phyloP scores from a whole-genome alignment of 495 filamentous ascomycete species.

The Glutinoglossum americanum region DNA sequence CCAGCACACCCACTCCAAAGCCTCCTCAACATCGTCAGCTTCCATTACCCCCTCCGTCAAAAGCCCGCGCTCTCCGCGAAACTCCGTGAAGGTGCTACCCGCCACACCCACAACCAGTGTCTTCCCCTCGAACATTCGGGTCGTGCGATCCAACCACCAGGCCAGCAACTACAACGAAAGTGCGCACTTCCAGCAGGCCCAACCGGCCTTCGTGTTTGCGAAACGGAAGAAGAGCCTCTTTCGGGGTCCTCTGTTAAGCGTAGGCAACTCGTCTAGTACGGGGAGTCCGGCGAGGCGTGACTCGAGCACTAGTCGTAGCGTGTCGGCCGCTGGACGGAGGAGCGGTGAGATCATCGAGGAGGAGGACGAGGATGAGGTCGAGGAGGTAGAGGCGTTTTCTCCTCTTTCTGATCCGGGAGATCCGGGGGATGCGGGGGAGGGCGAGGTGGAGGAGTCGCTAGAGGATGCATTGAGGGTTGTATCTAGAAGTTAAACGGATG shows the following conservation, averaged over 20 bases:
- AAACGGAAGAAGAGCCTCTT: constrained; percentile 77
- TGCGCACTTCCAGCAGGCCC: constrained; percentile 25
- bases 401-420: constrained; percentile 4
- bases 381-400: constrained; percentile 9
- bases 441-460: background rate
- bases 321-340: background rate
- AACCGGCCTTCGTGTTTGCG: constrained; percentile 58
- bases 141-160: constrained; percentile 38
- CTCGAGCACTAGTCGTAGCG: constrained; percentile 3
- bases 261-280: constrained; percentile 25
- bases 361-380: constrained; percentile 8
- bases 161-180: constrained; percentile 31
- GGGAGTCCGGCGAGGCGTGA: constrained; percentile 5
- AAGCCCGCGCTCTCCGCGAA: constrained; percentile 51
- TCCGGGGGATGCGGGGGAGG: no score
- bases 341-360: constrained; percentile 8
- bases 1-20: constrained; percentile 83
- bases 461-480: background rate
- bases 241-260: constrained; percentile 59
- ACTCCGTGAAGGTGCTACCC: constrained; percentile 82
- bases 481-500: background rate
- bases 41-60: constrained; percentile 29
- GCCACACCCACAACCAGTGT: constrained; percentile 61
- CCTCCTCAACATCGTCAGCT: constrained; percentile 77
- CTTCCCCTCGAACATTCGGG: constrained; percentile 73